Percentiles rank a stretch among this genome's conserved stretches.
Evolutionary conservation across 371 early-diverging fungal genomes (phyloP).

Genomic region (Rhizopus delemar): DNA sequence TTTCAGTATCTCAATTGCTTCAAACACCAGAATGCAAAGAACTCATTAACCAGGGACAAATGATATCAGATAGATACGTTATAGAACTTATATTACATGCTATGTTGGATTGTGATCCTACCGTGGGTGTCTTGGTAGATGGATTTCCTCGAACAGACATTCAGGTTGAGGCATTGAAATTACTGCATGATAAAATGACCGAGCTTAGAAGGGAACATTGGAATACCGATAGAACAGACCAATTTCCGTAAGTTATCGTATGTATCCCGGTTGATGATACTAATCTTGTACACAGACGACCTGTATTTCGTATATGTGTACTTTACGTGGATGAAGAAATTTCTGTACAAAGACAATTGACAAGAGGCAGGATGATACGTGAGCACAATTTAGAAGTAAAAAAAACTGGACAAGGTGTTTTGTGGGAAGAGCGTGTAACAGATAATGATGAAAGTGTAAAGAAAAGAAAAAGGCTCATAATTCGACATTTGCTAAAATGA

Average conservation of each 20-base stretch:
- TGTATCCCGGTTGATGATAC: neutral
- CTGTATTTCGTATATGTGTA: constrained; percentile 68
- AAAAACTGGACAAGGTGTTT: constrained; percentile 62
- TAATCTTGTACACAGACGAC: constrained; percentile 38
- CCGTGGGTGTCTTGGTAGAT: constrained; percentile 67
- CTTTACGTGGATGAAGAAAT: constrained; percentile 71
- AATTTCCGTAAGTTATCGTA: constrained; percentile 52
- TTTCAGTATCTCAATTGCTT: constrained; percentile 65
- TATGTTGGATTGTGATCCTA: constrained; percentile 61
- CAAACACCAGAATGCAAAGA: constrained; percentile 66
- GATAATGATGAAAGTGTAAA: constrained; percentile 65
- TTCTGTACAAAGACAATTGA: constrained; percentile 60
- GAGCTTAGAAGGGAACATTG: constrained; percentile 57
- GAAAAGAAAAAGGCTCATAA: neutral
- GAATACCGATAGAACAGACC: constrained; percentile 57
- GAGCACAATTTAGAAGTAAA: constrained; percentile 63
- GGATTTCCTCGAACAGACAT: constrained; percentile 72
- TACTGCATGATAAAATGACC: constrained; percentile 66
- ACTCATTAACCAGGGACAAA: constrained; percentile 66
- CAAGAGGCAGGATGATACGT: constrained; percentile 60
- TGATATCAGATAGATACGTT: constrained; percentile 67
- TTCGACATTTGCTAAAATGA: neutral
- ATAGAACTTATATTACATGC: constrained; percentile 62
- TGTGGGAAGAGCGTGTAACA: constrained; percentile 69
- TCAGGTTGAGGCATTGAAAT: constrained; percentile 66